Base-by-base conservation (phyloP, 345 rosid genomes). In the Linum trigynum region DNA sequence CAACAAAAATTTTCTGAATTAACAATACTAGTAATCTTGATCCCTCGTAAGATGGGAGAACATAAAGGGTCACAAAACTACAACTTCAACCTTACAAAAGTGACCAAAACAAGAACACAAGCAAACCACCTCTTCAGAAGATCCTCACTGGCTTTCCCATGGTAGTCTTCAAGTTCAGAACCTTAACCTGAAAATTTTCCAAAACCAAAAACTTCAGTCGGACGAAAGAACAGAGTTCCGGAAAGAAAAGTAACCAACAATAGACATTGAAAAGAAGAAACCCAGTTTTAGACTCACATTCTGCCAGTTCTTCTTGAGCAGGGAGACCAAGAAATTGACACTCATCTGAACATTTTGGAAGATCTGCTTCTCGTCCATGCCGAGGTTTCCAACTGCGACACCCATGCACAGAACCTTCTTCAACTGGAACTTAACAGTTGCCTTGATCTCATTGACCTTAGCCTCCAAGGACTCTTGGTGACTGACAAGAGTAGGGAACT, bases 391-490 rank as follows among this genome's bases (percentile, higher is more conserved):
- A 12, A 77, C 80, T 38, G 80, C 80, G n/a, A 77, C 80, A 9
- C 80, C 80, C 80, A 77, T 72, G 71, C 80, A 72, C 4, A 77
- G 72, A 3, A 72, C 80, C 58, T 73, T 77, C 74, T 77, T 77
- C 60, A 77, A 50, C 36, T 77, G 80, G 41, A 77, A 77, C 67
- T 77, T 77, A 39, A 77, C 74, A 0, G 76, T 77, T 2, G 77
- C 77, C 42, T 77, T 72, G 48, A 62, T 67, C 60, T 75, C 78
- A 17, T 75, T 75, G 17, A 75, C 79, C 51, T 75, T 75, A 1
- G 75, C 43, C 77, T 77, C 80, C 0, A 77, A 48, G 3, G 80
- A 72, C 4, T 77, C 80, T 58, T 77, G 80, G 51, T 77, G 80
- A 5, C 63, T 66, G 23, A 77, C 80, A 39, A 77, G 76, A 50